phyloP scores from a whole-genome alignment of 495 filamentous ascomycete species.

The Talaromyces trachyspermus region DNA sequence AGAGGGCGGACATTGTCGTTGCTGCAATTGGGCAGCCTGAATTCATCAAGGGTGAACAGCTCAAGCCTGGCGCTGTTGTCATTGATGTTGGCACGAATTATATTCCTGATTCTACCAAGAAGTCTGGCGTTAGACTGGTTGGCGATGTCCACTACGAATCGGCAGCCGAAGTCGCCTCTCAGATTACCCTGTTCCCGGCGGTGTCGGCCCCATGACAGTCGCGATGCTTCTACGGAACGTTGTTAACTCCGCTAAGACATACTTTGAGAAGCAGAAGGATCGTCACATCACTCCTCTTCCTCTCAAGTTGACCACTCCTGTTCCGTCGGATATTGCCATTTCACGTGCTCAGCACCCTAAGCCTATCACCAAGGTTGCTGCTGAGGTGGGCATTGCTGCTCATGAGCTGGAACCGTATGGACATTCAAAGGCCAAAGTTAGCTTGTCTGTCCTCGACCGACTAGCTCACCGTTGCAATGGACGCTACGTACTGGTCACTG shows the following conservation, averaged over 20 bases:
- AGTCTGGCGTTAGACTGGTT: constrained; percentile 88
- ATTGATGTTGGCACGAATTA: constrained; percentile 98
- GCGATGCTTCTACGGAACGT: constrained; percentile 95
- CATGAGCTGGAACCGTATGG: constrained; percentile 93
- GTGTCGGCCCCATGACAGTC: constrained; percentile 97
- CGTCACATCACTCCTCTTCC: constrained; percentile 71
- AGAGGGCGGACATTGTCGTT: constrained; percentile 81
- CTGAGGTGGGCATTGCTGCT: constrained; percentile 77
- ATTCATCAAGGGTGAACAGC: constrained; percentile 89
- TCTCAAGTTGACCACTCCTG: constrained; percentile 63
- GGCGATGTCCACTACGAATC: constrained; percentile 93
- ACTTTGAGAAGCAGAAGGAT: constrained; percentile 73
- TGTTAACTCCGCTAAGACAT: constrained; percentile 68
- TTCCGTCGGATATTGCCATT: constrained; percentile 90
- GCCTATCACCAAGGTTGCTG: constrained; percentile 71
- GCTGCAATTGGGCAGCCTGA: constrained; percentile 83
- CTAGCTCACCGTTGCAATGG: constrained; percentile 82
- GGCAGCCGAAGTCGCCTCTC: constrained; percentile 79
- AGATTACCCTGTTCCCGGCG: constrained; percentile 96
- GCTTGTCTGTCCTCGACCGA: constrained; percentile 70
- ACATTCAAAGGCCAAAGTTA: constrained; percentile 90
- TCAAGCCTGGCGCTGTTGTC: constrained; percentile 88
- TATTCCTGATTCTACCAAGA: constrained; percentile 86
- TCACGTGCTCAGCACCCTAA: constrained; percentile 87
- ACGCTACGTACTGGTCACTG: constrained; percentile 83